Conservation (phyloP, 1,284 basidiomycete species). For the Rhodotorula sp. region DNA sequence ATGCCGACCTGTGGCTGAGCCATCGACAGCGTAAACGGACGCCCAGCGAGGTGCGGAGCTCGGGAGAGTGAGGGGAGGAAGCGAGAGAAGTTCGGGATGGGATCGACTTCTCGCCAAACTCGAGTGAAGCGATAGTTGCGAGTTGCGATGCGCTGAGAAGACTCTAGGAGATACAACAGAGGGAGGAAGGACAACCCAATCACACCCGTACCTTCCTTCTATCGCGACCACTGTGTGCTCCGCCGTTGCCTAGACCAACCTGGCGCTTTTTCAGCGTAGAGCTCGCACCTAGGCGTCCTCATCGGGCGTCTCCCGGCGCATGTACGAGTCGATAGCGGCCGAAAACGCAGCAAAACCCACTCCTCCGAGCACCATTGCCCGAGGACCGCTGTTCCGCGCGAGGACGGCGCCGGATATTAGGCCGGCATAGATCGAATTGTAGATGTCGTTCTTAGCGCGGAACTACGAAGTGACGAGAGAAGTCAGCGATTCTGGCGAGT, state of each 20-base stretch:
- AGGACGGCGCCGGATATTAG: constrained; percentile 55
- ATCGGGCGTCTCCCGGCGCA: constrained; percentile 77
- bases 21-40: too few relatives aligned
- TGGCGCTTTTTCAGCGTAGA: background rate
- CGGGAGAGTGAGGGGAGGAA: too few relatives aligned
- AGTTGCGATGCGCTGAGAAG: background rate
- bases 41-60: too few relatives aligned
- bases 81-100: too few relatives aligned
- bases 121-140: too few relatives aligned
- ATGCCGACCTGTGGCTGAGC: too few relatives aligned
- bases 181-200: background rate
- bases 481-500: background rate
- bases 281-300: constrained; percentile 23
- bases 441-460: constrained; percentile 91
- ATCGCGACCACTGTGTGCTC: background rate
- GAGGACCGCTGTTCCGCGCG: constrained; percentile 72
- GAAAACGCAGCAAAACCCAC: constrained; percentile 88
- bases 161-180: background rate
- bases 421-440: constrained; percentile 62
- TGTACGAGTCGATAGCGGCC: constrained; percentile 77
- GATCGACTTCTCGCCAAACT: too few relatives aligned
- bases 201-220: background rate
- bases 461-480: constrained; percentile 59
- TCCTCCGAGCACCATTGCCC: constrained; percentile 69
- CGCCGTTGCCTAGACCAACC: background rate